Evolutionary conservation across 495 filamentous ascomycete species (phyloP), one percentile per base, ranked within the genome.

Genomic region (Podospora conica): DNA sequence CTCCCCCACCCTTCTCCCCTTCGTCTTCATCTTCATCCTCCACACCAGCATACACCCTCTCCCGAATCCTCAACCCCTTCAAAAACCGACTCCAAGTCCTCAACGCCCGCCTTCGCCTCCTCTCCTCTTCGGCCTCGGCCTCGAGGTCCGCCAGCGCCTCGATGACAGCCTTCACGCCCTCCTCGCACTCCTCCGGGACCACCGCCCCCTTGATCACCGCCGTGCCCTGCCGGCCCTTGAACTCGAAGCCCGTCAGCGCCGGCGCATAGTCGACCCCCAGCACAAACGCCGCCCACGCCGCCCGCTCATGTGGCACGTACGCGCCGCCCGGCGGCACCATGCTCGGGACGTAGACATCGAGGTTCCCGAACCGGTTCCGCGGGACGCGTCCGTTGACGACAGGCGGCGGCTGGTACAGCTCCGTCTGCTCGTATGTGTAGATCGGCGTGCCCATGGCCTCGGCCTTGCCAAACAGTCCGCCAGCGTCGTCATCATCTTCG

Each of bases 221-320:
- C 5, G 91, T 96, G 9, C 92, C 93, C 60, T 88, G 85, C 8
- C 91, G 83, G 15, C 91, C 91, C 74, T 83, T 87, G 73, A 96
- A 97, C 28, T 89, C 81, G 72, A 98, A 98, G 0, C 93, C 93
- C 1, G 90, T 95, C 12, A 99, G 86, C 18, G 96, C 95, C 54
- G 91, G 90, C 28, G 91, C 91, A 69, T 88, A 96, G 76, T 98
- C 94, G 33, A 98, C 81, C 0, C 91, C 90, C 3, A 97, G 72
- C 9, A 96, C 79, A 61, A 83, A 85, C 22, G 92, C 92, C 1
- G 93, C 93, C 48, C 83, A 83, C 6, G 83, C 79, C n/a, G 90
- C 88, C 33, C 88, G 81, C 25, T 86, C 82, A 70, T 89, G 83
- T 56, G 74, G 33, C 1, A 82, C 63, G 29, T 99, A 91, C 48